Base-by-base conservation (phyloP, 768 basidiomycete genomes). In the Austroboletus eburneus region DNA sequence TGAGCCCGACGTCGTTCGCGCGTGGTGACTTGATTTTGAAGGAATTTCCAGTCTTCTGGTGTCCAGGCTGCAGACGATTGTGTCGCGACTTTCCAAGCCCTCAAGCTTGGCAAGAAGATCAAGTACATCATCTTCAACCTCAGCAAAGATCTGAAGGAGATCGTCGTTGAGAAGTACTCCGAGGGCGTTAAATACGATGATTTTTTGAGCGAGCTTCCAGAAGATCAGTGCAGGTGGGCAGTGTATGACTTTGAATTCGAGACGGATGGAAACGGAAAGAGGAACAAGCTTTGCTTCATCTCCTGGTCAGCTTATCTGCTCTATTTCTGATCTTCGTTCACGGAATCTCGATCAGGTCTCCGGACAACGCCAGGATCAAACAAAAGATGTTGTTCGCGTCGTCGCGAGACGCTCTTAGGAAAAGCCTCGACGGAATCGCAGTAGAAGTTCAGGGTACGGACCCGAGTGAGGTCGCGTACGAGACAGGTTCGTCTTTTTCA, bases 321-420 rank as follows among this genome's bases (percentile, higher is more conserved):
- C n/a, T n/a, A n/a, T n/a, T n/a, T n/a, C 39, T 23, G 3, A 34
- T 17, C 12, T 10, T 27, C 25, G 25, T 27, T 5, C 29, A 16
- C 23, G 6, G 16, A 3, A 39, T 51, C 29, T 25, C n/a, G 5
- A 34, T 22, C 60, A 97, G 95, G 95, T 76, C 83, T 16, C 94
- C 96, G 50, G 93, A 96, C 58, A 66, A 63, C 18, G 83, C 92
- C 36, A 87, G 81, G 73, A 74, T 95, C 67, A 93, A 83, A 72
- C 69, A 77, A 63, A 97, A 94, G 85, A 97, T 98, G 94, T 62
- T 96, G 57, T 87, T 79, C 68, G 87, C 95, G n/a, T 83, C 91
- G 20, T 97, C 95, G 42, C 87, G 83, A 64, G 88, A 91, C 13
- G 86, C 85, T 5, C 69, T 99, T 45, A 79, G 80, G 61, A 78